Conservation (phyloP, 345 rosid species). For the Firmiana major region DNA sequence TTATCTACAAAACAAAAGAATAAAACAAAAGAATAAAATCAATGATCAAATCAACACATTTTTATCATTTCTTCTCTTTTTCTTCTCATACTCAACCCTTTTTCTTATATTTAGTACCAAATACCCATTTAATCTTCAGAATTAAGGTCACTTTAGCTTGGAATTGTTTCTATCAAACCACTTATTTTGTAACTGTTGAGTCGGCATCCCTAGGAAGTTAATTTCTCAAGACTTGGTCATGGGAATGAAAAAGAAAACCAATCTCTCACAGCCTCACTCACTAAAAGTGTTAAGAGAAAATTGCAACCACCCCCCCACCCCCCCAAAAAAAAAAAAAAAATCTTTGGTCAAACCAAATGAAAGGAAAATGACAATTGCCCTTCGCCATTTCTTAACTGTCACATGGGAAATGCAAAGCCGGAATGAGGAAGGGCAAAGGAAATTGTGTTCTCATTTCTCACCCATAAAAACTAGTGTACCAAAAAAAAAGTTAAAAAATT, state of each 20-base stretch:
- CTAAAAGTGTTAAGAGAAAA: neutral
- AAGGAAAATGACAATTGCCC: neutral
- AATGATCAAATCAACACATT: too few species aligned
- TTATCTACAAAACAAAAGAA: too few species aligned
- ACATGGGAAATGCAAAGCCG: slow-evolving; percentile 12
- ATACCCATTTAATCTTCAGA: too few species aligned
- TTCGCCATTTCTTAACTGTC: neutral
- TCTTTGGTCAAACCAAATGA: neutral
- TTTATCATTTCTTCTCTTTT: too few species aligned
- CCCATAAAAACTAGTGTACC: neutral
- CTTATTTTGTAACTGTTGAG: neutral
- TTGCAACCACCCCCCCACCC: too few species aligned
- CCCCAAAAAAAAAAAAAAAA: too few species aligned
- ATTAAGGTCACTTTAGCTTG: too few species aligned
- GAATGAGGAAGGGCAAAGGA: neutral
- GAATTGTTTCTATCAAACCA: too few species aligned
- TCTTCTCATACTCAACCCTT: too few species aligned
- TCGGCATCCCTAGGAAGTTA: neutral
- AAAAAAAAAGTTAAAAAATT: neutral
- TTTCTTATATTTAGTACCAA: too few species aligned
- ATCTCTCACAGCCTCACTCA: neutral
- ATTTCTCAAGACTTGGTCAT: neutral
- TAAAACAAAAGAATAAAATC: too few species aligned
- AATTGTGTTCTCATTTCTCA: slow-evolving; percentile 18
- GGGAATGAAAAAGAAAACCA: neutral